A percentile compares a stretch with the other conserved stretches of the same genome.
These are phyloP conservation scores for Hypoxylon intermedium DNA, from an alignment of 495 filamentous ascomycete species.

Conservation along the genomic window DNA sequence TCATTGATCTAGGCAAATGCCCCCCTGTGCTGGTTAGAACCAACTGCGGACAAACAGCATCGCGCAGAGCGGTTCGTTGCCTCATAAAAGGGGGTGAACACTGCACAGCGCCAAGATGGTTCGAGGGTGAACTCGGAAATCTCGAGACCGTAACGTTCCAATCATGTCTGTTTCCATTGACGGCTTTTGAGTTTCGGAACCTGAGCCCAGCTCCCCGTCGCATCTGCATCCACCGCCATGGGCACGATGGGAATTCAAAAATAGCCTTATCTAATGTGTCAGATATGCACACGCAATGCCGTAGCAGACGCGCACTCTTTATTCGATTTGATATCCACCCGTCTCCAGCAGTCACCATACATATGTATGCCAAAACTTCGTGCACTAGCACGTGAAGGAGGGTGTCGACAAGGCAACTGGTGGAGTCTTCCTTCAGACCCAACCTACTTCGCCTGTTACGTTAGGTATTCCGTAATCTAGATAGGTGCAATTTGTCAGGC, in stretches of 20 bases:
- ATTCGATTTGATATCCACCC: conserved; percentile 9
- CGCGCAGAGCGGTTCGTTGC: background rate
- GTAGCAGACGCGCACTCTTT: conserved; percentile 2
- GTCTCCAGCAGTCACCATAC: conserved; percentile 7
- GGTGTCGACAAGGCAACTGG: conserved; percentile 17
- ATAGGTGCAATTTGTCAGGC: conserved; percentile 28
- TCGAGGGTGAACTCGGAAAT: background rate
- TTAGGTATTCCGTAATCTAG: conserved; percentile 30
- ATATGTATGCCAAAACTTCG: conserved; percentile 15
- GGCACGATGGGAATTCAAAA: conserved; percentile 1
- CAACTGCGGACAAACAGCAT: background rate
- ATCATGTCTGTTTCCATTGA: conserved; percentile 8
- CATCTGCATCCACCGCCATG: conserved; percentile 3
- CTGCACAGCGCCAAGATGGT: conserved; percentile 1
- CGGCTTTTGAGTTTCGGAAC: conserved; percentile 8
- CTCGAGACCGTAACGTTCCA: conserved; percentile 5
- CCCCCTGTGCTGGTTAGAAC: background rate
- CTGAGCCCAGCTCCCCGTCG: conserved; percentile 8
- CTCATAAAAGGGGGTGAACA: background rate
- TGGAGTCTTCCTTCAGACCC: conserved; percentile 33
- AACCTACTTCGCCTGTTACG: conserved; percentile 24
- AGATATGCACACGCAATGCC: conserved; percentile 6
- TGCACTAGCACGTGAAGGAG: conserved; percentile 32
- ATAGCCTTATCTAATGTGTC: background rate
- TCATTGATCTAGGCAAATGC: background rate